These are phyloP conservation scores for Musa schizocarpa DNA, from an alignment of 176 grass and related monocot genomes.

Conservation along the genomic window DNA sequence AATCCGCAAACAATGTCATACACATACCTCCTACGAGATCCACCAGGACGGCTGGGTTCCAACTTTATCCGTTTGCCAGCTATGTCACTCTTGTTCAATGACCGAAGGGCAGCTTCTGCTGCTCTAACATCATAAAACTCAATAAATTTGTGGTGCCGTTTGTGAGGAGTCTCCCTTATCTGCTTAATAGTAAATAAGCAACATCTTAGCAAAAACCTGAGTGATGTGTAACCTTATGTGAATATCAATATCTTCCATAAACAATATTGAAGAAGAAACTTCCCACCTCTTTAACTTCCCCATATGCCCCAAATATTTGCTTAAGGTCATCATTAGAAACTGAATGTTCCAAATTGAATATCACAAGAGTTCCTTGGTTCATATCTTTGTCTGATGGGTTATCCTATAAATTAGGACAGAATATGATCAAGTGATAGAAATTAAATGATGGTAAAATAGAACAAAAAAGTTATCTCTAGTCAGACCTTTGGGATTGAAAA, in stretches of 20 bases:
- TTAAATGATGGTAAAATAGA: not conserved
- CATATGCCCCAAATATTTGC: constrained; percentile 43
- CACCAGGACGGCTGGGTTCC: constrained; percentile 48
- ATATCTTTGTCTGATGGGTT: constrained; percentile 58
- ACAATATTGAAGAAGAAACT: not conserved
- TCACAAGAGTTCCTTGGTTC: constrained; percentile 59
- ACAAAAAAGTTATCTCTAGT: constrained; percentile 1
- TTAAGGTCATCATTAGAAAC: constrained; percentile 53
- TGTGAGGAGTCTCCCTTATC: constrained; percentile 57
- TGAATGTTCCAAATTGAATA: constrained; percentile 48
- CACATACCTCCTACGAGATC: constrained; percentile 42
- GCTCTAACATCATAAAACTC: constrained; percentile 55
- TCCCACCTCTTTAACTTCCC: constrained; percentile 51
- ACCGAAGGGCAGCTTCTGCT: constrained; percentile 42
- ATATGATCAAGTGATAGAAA: constrained; percentile 16
- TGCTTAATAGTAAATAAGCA: constrained; percentile 7
- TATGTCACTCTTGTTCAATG: constrained; percentile 49
- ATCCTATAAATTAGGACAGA: constrained; percentile 28
- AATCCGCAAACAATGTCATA: not conserved
- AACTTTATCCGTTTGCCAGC: constrained; percentile 48
- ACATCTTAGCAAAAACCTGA: not conserved
- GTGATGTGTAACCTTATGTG: not conserved
- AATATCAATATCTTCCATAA: not conserved
- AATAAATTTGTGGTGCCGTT: constrained; percentile 47
- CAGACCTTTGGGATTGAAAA: constrained; percentile 52